phyloP scores from a whole-genome alignment of 2,329 filamentous ascomycete species.

The Ophiostoma perfectum region DNA sequence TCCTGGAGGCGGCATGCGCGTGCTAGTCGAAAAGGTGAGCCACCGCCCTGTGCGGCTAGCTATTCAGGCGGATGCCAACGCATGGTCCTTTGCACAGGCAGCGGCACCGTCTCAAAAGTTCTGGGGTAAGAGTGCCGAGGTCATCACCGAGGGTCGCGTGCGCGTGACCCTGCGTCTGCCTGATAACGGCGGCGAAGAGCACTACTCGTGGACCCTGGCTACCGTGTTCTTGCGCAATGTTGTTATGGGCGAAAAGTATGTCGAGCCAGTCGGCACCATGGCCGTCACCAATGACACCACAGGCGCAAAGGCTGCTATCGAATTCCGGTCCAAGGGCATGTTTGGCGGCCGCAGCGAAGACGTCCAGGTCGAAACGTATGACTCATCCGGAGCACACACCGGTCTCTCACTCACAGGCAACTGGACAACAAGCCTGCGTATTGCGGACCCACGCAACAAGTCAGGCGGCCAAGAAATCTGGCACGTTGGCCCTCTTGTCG shows the following conservation, averaged over 20 bases:
- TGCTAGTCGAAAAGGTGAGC: constrained; percentile 91
- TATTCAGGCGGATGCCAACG: constrained; percentile 80
- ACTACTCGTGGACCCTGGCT: constrained; percentile 82
- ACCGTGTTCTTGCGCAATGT: constrained; percentile 93
- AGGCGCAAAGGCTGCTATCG: constrained; percentile 75
- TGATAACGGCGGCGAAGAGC: constrained; percentile 63
- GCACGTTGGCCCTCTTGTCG: constrained; percentile 70
- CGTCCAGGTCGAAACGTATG: constrained; percentile 68
- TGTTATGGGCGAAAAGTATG: constrained; percentile 95
- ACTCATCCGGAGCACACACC: constrained; percentile 58
- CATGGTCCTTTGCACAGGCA: constrained; percentile 83
- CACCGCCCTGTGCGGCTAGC: constrained; percentile 90
- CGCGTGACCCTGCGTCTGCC: constrained; percentile 64
- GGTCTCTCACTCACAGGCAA: constrained; percentile 69
- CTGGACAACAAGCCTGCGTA: constrained; percentile 71
- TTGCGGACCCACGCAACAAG: constrained; percentile 44
- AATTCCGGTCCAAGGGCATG: constrained; percentile 94
- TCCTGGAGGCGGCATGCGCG: constrained; percentile 69
- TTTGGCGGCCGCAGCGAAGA: constrained; percentile 94
- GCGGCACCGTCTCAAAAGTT: constrained; percentile 92
- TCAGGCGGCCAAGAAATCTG: constrained; percentile 65
- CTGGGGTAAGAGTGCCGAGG: constrained; percentile 94
- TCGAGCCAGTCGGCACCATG: constrained; percentile 91
- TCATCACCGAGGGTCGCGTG: constrained; percentile 85
- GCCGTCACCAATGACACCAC: constrained; percentile 76